phyloP scores from a whole-genome alignment of 495 filamentous ascomycete genomes.

The Aspergillus baeticus region DNA sequence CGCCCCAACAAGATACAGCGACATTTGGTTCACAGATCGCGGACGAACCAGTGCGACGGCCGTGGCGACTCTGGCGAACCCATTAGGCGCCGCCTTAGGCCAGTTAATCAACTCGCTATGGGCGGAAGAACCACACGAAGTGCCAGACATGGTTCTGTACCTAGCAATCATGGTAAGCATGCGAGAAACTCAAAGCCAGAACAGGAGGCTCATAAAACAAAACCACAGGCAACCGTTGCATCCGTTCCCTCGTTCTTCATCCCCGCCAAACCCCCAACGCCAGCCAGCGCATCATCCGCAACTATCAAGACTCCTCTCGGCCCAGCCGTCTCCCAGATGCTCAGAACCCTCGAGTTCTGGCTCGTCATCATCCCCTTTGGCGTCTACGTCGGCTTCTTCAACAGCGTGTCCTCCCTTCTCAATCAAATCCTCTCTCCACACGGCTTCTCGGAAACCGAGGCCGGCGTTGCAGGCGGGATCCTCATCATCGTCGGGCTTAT shows the following conservation, averaged over 20 bases:
- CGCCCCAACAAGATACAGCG: constrained; percentile 86
- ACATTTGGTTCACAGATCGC: constrained; percentile 86
- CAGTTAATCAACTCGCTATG: constrained; percentile 82
- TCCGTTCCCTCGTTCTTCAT: constrained; percentile 83
- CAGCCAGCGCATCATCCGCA: constrained; percentile 54
- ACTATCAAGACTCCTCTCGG: constrained; percentile 49
- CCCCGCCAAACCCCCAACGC: constrained; percentile 74
- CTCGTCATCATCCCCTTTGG: constrained; percentile 73
- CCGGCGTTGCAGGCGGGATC: constrained; percentile 84
- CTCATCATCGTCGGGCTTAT: constrained; percentile 90
- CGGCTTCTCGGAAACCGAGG: constrained; percentile 73
- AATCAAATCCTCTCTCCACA: constrained; percentile 89
- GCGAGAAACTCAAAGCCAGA: constrained; percentile 47
- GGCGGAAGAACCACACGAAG: constrained; percentile 56
- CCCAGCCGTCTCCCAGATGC: constrained; percentile 44
- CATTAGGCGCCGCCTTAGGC: constrained; percentile 82
- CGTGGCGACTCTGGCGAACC: constrained; percentile 79
- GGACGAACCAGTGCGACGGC: constrained; percentile 89
- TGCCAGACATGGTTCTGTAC: constrained; percentile 83
- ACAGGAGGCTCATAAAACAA: neutral
- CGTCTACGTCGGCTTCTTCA: constrained; percentile 90
- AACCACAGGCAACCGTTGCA: constrained; percentile 61
- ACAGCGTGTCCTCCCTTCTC: constrained; percentile 81
- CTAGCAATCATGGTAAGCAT: constrained; percentile 75
- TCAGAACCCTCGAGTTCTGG: constrained; percentile 67